phyloP scores from a whole-genome alignment of 73 alveolate species.

The Paramecium bursaria region DNA sequence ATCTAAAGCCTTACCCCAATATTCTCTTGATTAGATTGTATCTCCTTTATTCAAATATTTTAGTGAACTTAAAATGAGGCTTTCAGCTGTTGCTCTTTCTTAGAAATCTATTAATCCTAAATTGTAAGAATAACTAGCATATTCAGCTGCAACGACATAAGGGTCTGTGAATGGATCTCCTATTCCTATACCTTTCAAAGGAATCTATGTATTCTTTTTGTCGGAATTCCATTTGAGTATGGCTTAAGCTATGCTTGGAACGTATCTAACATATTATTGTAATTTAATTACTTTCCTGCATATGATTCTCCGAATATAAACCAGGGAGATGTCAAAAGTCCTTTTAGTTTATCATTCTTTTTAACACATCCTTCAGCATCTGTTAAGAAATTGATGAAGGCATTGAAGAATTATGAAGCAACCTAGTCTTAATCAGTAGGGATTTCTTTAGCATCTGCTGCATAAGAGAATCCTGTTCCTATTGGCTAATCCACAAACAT shows the following conservation, averaged over 20 bases:
- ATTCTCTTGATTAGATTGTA: slow-evolving; percentile 8
- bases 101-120: slow-evolving; percentile 44
- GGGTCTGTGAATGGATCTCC: slow-evolving; percentile 71
- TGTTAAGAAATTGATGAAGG: slow-evolving; percentile 45
- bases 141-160: slow-evolving; percentile 37
- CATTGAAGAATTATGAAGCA: slow-evolving; percentile 51
- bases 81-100: slow-evolving; percentile 46
- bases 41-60: slow-evolving; percentile 6
- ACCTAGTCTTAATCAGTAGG: slow-evolving; percentile 60
- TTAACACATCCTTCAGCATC: slow-evolving; percentile 40
- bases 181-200: slow-evolving; percentile 56
- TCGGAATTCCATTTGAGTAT: slow-evolving; percentile 1
- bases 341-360: not conserved
- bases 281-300: slow-evolving; percentile 57
- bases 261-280: slow-evolving; percentile 2
- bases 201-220: not conserved
- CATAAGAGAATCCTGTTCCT: slow-evolving; percentile 68
- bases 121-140: slow-evolving; percentile 55
- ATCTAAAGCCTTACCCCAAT: slow-evolving; percentile 28
- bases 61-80: not conserved
- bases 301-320: slow-evolving; percentile 68
- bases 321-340: slow-evolving; percentile 26
- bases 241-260: slow-evolving; percentile 57
- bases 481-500: slow-evolving; percentile 66
- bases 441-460: slow-evolving; percentile 34